Conservation (phyloP, 108 stramenopile genomes). For the Licmophora abbreviata region DNA sequence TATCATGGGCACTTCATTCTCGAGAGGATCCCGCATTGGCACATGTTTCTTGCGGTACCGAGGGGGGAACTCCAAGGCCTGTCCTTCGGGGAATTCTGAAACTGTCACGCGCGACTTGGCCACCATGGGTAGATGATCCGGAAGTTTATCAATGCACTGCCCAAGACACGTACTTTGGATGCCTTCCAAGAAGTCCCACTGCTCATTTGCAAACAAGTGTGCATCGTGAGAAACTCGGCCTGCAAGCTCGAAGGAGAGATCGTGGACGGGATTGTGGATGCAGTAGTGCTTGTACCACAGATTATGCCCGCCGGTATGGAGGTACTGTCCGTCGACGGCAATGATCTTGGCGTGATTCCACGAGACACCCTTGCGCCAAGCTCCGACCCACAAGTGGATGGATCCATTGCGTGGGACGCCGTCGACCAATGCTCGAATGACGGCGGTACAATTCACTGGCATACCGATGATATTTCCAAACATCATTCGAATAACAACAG, state of each 20-base stretch:
- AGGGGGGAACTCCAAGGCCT: conserved; percentile 23
- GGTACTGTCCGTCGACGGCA: conserved; percentile 35
- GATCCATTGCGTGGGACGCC: conserved; percentile 25
- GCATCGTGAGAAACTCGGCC: conserved; percentile 34
- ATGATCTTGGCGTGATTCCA: conserved; percentile 48
- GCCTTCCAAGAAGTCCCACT: conserved; percentile 28
- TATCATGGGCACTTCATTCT: conserved; percentile 15
- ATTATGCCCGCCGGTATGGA: conserved; percentile 42
- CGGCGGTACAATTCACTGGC: conserved; percentile 32
- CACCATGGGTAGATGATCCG: conserved; percentile 21
- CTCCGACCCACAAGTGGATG: conserved; percentile 31
- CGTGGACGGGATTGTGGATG: conserved; percentile 33
- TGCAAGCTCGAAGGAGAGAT: conserved; percentile 31
- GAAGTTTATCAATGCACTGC: conserved; percentile 14
- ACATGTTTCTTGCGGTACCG: conserved; percentile 3
- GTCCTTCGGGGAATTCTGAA: conserved; percentile 24
- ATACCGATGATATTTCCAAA: conserved; percentile 43
- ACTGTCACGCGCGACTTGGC: conserved; percentile 27
- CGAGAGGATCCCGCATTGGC: background rate
- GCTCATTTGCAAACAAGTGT: conserved; percentile 36
- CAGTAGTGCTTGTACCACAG: conserved; percentile 42
- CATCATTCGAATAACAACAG: conserved; percentile 34
- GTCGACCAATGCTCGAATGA: conserved; percentile 25
- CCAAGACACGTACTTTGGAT: conserved; percentile 25
- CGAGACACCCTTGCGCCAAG: conserved; percentile 25